Evolutionary conservation across 306 rosid species (phyloP).

Genomic region (Phaseolus lunatus): DNA sequence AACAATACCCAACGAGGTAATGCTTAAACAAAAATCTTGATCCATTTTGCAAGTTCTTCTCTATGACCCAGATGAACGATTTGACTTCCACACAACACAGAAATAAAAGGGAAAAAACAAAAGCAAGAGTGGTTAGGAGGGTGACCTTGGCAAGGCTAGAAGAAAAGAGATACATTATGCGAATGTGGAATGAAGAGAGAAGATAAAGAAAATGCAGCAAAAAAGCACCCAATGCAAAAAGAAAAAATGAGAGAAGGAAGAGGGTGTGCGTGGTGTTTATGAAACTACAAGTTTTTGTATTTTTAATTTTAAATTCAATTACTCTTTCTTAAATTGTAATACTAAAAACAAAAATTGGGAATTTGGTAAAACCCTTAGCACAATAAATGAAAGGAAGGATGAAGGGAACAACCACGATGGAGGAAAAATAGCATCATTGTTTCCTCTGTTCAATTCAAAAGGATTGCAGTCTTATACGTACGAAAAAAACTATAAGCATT

Average conservation of each 20-base stretch:
- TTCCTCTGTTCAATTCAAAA: too few relatives aligned
- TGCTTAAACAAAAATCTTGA: not conserved
- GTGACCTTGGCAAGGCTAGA: slow-evolving; percentile 68
- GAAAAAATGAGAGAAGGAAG: not conserved
- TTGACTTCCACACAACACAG: not conserved
- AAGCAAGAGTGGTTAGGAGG: not conserved
- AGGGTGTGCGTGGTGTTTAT: slow-evolving; percentile 31
- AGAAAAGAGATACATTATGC: slow-evolving; percentile 69
- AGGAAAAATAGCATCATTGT: too few relatives aligned
- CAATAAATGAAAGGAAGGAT: too few relatives aligned
- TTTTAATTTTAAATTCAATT: too few relatives aligned
- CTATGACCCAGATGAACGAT: not conserved
- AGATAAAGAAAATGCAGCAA: not conserved
- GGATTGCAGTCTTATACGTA: too few relatives aligned
- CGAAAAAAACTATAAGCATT: too few relatives aligned
- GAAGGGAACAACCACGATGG: too few relatives aligned
- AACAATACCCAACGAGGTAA: not conserved
- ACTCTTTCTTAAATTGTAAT: too few relatives aligned
- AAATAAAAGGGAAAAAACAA: not conserved
- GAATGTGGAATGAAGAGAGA: not conserved
- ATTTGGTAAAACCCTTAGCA: too few relatives aligned
- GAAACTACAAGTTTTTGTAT: not conserved
- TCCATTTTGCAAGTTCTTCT: not conserved
- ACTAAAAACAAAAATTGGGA: too few relatives aligned
- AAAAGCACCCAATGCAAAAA: not conserved